Conservation (phyloP, 306 rosid genomes). For the Gastrolobium bilobum region DNA sequence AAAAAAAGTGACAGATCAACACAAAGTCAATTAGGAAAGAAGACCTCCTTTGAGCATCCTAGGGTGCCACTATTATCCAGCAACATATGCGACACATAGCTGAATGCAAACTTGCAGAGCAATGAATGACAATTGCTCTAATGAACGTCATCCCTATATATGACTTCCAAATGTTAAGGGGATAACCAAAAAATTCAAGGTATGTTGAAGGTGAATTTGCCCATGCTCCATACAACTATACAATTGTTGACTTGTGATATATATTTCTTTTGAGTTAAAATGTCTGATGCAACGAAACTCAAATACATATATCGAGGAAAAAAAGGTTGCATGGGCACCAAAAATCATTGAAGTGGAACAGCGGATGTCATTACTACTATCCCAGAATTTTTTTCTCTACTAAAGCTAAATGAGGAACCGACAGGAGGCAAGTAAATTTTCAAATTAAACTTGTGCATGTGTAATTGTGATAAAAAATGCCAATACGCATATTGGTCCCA, state of each 20-base stretch:
- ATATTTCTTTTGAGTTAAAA: constrained; percentile 19
- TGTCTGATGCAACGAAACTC: constrained; percentile 12
- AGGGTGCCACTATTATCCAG: constrained; percentile 18
- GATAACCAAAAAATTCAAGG: neutral
- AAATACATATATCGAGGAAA: constrained; percentile 3
- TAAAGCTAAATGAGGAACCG: constrained; percentile 23
- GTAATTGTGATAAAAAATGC: constrained; percentile 19
- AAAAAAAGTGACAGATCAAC: constrained; percentile 18
- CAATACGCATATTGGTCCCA: constrained; percentile 18
- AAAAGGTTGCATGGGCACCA: neutral
- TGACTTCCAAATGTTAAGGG: constrained; percentile 8
- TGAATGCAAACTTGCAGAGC: constrained; percentile 14
- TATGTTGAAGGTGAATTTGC: neutral
- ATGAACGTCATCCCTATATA: neutral
- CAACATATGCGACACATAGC: constrained; percentile 9
- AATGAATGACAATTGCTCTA: neutral
- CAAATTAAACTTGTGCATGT: constrained; percentile 23
- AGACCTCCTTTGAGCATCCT: constrained; percentile 1
- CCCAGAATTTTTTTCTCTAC: neutral
- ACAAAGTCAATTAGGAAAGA: neutral
- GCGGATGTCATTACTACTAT: neutral
- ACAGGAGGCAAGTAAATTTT: neutral
- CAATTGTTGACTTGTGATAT: constrained; percentile 15
- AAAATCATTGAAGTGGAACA: constrained; percentile 18
- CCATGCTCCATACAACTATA: constrained; percentile 5